Conservation (phyloP, 176 grass and related monocot genomes). For the Oryza rufipogon region DNA sequence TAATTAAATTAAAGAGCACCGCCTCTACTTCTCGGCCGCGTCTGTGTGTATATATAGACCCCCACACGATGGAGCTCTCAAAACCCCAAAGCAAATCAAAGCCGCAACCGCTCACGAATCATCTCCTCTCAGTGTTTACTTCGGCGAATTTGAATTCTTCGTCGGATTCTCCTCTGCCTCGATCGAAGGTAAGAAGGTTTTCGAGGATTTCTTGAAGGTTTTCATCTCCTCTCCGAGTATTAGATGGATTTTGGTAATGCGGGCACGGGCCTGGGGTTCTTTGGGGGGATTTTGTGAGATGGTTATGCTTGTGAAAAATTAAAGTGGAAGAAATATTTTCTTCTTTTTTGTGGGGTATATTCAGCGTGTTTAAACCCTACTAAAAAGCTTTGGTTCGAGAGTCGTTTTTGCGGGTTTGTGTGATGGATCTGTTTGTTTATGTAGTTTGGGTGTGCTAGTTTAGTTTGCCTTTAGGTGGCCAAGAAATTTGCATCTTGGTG, state of each 20-base stretch:
- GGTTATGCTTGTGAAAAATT: no score
- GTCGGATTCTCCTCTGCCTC: not conserved
- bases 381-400: not conserved
- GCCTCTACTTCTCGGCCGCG: no score
- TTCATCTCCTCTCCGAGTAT: no score
- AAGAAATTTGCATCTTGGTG: not conserved
- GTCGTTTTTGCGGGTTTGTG: not conserved
- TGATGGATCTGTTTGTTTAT: not conserved
- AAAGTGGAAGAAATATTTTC: not conserved
- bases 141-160: not conserved
- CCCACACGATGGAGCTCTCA: not conserved
- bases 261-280: not conserved
- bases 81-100: not conserved
- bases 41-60: not conserved
- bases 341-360: not conserved
- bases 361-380: not conserved
- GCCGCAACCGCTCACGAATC: not conserved
- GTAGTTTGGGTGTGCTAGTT: no score
- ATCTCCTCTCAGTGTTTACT: not conserved
- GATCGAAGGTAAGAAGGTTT: no score
- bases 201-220: no score
- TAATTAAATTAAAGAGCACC: no score
- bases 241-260: no score
- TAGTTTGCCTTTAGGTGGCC: no score
- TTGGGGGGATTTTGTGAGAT: not conserved